These are phyloP conservation scores for Salvia miltiorrhiza DNA, from an alignment of 257 asterid genomes.

Conservation along the genomic window DNA sequence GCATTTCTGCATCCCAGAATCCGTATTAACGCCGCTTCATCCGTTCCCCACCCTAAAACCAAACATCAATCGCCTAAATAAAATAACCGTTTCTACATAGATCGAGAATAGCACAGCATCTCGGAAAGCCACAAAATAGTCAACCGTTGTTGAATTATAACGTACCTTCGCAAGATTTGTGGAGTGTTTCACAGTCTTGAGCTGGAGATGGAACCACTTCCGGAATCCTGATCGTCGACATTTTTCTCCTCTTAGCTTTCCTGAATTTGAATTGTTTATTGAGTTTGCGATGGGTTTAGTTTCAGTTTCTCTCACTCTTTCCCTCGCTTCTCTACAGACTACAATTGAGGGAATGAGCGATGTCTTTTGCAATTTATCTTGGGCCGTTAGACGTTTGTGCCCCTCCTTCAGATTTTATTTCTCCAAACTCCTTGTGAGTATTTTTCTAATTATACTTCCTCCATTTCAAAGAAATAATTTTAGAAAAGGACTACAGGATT, in stretches of 20 bases:
- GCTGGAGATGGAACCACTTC: constrained; percentile 58
- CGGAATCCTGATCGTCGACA: constrained; percentile 62
- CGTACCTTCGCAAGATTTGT: constrained; percentile 54
- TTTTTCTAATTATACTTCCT: too few relatives aligned
- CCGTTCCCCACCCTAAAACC: constrained; percentile 61
- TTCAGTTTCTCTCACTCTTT: not conserved
- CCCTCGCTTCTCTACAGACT: not conserved
- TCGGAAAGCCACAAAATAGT: not conserved
- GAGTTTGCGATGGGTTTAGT: not conserved
- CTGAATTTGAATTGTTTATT: not conserved
- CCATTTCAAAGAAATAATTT: too few relatives aligned
- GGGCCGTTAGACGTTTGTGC: not conserved
- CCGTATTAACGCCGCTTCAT: constrained; percentile 58
- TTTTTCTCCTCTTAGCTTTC: not conserved
- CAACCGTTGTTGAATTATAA: not conserved
- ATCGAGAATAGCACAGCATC: not conserved
- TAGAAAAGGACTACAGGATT: too few relatives aligned
- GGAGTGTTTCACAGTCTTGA: constrained; percentile 55
- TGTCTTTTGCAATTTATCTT: not conserved
- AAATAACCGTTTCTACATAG: not conserved
- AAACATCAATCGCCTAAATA: constrained; percentile 22
- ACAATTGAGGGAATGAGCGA: not conserved
- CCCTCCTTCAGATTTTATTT: not conserved
- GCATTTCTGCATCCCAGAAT: constrained; percentile 66
- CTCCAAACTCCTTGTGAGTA: not conserved